These are phyloP conservation scores for Fusarium luffae DNA, from an alignment of 2,329 filamentous ascomycete species.

Conservation along the genomic window DNA sequence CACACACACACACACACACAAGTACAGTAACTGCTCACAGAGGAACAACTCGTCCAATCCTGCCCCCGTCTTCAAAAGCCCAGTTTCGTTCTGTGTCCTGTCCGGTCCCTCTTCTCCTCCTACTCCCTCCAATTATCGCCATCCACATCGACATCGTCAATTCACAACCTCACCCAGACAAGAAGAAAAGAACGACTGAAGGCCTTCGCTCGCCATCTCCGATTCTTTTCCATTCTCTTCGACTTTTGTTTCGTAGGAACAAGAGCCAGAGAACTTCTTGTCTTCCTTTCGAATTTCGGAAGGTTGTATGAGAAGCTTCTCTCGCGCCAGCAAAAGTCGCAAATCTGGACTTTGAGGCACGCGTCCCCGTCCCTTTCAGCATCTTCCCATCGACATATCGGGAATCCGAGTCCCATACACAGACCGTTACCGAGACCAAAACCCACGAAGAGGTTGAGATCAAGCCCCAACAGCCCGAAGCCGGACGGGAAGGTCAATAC, in stretches of 20 bases:
- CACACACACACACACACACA: slow-evolving; percentile 28
- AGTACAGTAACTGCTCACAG: slow-evolving; percentile 10
- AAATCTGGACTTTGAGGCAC: slow-evolving; percentile 99
- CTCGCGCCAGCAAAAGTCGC: slow-evolving; percentile 78
- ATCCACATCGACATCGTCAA: slow-evolving; percentile 49
- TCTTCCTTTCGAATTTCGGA: slow-evolving; percentile 74
- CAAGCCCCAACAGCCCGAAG: slow-evolving; percentile 78
- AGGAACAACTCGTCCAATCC: slow-evolving; percentile 44
- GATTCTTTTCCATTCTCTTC: slow-evolving; percentile 53
- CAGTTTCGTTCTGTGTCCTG: slow-evolving; percentile 49
- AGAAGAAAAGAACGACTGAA: slow-evolving; percentile 52
- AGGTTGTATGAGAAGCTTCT: slow-evolving; percentile 73
- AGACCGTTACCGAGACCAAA: slow-evolving; percentile 67
- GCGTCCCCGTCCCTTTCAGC: slow-evolving; percentile 99
- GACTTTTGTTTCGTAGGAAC: slow-evolving; percentile 66
- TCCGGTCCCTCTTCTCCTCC: slow-evolving; percentile 44
- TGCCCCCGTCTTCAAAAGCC: slow-evolving; percentile 55
- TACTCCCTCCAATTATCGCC: slow-evolving; percentile 54
- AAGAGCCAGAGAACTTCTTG: slow-evolving; percentile 76
- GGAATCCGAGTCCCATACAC: slow-evolving; percentile 63
- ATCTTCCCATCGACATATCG: slow-evolving; percentile 99
- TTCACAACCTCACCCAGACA: slow-evolving; percentile 45
- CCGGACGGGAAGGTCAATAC: slow-evolving; percentile 98
- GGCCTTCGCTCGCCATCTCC: slow-evolving; percentile 48
- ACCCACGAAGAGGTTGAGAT: slow-evolving; percentile 91